Percentiles rank a stretch among this genome's conserved stretches.
These are phyloP conservation scores for Saposhnikovia divaricata DNA, from an alignment of 129 eudicot species.

Conservation along the genomic window DNA sequence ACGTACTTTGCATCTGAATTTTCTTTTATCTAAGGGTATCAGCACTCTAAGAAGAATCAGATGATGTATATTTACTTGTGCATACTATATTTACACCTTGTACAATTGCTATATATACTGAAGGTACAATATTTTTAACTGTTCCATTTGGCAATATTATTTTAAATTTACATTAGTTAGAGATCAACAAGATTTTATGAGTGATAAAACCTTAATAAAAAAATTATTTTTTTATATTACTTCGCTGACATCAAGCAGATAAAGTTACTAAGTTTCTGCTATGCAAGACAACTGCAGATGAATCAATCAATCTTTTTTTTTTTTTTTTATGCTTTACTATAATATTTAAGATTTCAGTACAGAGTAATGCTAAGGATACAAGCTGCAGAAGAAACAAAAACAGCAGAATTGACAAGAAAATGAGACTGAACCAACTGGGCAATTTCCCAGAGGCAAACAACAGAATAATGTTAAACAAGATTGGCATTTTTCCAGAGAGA, in stretches of 20 bases:
- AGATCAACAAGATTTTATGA: not conserved
- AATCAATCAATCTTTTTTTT: no score
- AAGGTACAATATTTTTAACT: not conserved
- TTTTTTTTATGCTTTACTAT: not conserved
- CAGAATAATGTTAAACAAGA: not conserved
- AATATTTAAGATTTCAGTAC: not conserved
- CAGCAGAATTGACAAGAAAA: not conserved
- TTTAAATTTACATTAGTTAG: not conserved
- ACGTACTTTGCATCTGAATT: not conserved
- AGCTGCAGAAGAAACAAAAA: not conserved
- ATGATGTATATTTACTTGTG: not conserved
- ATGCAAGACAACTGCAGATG: no score
- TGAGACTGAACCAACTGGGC: not conserved
- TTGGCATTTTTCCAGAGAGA: not conserved
- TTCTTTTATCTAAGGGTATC: not conserved
- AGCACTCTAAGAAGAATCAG: not conserved
- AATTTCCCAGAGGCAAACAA: not conserved
- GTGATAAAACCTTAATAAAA: not conserved
- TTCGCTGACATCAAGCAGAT: no score
- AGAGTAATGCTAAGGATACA: slow-evolving; percentile 5
- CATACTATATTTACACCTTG: no score
- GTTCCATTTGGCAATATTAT: not conserved
- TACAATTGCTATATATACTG: no score
- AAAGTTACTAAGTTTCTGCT: no score
- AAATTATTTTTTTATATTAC: no score